phyloP scores from a whole-genome alignment of 345 rosid genomes.

The Rhodamnia rubescens region DNA sequence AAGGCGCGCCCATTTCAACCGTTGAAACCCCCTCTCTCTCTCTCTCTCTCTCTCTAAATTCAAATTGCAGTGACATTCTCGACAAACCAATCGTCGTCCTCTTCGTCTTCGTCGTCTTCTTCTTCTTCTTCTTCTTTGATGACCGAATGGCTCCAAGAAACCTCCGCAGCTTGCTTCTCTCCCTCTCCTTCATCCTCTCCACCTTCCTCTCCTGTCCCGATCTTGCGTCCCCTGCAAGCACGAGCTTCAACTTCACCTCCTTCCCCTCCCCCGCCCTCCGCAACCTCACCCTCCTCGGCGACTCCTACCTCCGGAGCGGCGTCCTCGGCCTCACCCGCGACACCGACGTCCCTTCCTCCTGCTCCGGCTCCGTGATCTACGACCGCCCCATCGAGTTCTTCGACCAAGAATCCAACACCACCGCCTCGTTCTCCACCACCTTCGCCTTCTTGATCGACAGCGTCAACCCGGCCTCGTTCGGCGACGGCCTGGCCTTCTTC shows the following conservation, averaged over 20 bases:
- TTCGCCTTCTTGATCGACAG: constrained; percentile 67
- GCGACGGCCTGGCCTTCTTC: constrained; percentile 85
- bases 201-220: not conserved
- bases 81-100: not conserved
- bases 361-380: constrained; percentile 76
- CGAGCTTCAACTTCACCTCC: constrained; percentile 15
- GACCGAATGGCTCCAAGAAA: constrained; percentile 28
- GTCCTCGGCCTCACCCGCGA: constrained; percentile 78
- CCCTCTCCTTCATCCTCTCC: not conserved
- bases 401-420: constrained; percentile 58
- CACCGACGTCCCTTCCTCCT: constrained; percentile 69
- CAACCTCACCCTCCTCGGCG: constrained; percentile 88
- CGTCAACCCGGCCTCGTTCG: constrained; percentile 52
- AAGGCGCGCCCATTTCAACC: constrained; percentile 19
- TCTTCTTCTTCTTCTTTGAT: not conserved
- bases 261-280: constrained; percentile 54
- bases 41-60: not conserved
- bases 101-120: not conserved
- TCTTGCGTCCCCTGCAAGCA: constrained; percentile 7
- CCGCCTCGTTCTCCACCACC: constrained; percentile 71
- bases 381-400: constrained; percentile 51
- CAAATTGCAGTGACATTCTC: not conserved
- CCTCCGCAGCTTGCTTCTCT: constrained; percentile 29
- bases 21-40: constrained; percentile 29
- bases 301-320: constrained; percentile 73